These are phyloP conservation scores for Xylariaceae sp. DNA, from an alignment of 2,329 filamentous ascomycete genomes.

Conservation along the genomic window DNA sequence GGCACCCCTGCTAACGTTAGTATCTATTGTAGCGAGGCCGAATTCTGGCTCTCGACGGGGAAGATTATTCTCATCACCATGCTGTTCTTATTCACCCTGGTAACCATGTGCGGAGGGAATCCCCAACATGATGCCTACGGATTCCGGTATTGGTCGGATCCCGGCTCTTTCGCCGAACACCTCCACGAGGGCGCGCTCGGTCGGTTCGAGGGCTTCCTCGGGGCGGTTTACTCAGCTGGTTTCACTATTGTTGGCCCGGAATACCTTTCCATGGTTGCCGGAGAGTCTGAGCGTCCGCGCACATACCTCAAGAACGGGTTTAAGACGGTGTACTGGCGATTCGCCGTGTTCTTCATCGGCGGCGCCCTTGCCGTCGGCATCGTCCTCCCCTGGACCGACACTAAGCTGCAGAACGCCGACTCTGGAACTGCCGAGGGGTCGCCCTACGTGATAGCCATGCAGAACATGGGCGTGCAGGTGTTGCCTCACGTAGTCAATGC, in stretches of 20 bases:
- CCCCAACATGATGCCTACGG: constrained; percentile 69
- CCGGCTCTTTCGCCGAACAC: constrained; percentile 64
- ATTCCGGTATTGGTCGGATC: constrained; percentile 68
- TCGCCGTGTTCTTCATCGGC: constrained; percentile 68
- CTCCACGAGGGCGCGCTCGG: constrained; percentile 64
- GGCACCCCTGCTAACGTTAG: constrained; percentile 14
- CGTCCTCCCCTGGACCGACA: constrained; percentile 63
- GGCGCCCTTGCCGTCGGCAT: constrained; percentile 66
- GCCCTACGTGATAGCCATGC: constrained; percentile 59
- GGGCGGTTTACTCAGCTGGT: constrained; percentile 58
- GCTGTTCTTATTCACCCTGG: constrained; percentile 74
- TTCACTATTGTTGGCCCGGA: constrained; percentile 65
- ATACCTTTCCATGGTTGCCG: constrained; percentile 56
- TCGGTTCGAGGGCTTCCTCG: constrained; percentile 65
- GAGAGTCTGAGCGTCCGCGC: constrained; percentile 61
- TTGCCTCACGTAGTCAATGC: constrained; percentile 65
- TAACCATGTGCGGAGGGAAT: constrained; percentile 79
- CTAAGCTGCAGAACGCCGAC: constrained; percentile 51
- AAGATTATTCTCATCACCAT: constrained; percentile 70
- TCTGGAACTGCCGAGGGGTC: constrained; percentile 59
- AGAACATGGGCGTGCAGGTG: constrained; percentile 53
- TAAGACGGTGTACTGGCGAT: constrained; percentile 68
- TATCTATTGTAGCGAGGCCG: constrained; percentile 66
- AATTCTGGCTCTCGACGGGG: constrained; percentile 68
- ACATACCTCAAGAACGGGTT: constrained; percentile 63